Conservation (phyloP, 768 basidiomycete genomes). For the Sporobolomyces phaffii region DNA sequence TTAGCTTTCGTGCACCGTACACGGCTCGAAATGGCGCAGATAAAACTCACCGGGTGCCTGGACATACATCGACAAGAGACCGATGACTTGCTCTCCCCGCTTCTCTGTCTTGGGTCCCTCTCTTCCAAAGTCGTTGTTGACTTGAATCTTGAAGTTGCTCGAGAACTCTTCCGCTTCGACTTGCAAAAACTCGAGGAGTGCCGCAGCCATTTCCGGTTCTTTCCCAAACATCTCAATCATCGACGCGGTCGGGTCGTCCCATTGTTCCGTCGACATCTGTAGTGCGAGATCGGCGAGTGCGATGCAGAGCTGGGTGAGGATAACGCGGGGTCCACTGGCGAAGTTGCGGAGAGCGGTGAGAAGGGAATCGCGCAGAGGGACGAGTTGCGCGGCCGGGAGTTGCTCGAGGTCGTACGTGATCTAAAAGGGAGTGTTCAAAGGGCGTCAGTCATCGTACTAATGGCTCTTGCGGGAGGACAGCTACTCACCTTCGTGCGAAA, state of each 20-base stretch:
- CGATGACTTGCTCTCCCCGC: conserved; percentile 63
- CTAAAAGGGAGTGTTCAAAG: conserved; percentile 51
- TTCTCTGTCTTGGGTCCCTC: conserved; percentile 49
- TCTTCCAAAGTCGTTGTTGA: conserved; percentile 36
- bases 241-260: conserved; percentile 70
- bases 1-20: too few species aligned
- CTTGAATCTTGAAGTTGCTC: conserved; percentile 54
- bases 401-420: conserved; percentile 91
- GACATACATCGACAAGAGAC: conserved; percentile 77
- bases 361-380: conserved; percentile 80
- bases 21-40: too few species aligned
- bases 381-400: conserved; percentile 65
- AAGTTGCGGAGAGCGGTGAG: conserved; percentile 67
- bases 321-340: conserved; percentile 63
- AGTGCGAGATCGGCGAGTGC: conserved; percentile 84
- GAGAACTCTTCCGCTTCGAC: conserved; percentile 82
- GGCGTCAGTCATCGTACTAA: conserved; percentile 44
- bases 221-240: conserved; percentile 81
- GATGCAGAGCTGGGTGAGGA: conserved; percentile 82
- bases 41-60: conserved; percentile 71
- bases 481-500: conserved; percentile 79
- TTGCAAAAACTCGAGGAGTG: conserved; percentile 80
- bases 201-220: conserved; percentile 74
- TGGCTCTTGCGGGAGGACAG: too few species aligned
- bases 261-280: conserved; percentile 64